These are phyloP conservation scores for Rhodotorula sp. DNA, from an alignment of 1,284 basidiomycete genomes.

Conservation along the genomic window DNA sequence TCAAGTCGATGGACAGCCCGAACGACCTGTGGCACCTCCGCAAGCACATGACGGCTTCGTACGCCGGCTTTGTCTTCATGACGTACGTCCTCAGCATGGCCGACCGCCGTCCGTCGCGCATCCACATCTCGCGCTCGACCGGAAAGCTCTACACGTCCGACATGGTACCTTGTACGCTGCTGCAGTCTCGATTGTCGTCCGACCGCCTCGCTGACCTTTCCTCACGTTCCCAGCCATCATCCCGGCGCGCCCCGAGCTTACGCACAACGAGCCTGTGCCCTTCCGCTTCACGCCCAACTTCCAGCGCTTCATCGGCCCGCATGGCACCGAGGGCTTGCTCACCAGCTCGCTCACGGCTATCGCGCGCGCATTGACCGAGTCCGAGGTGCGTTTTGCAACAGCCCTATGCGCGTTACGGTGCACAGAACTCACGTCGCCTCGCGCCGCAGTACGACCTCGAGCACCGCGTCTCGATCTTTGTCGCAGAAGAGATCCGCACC, in stretches of 20 bases:
- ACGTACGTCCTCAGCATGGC: slow-evolving; percentile 86
- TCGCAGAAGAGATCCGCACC: slow-evolving; percentile 84
- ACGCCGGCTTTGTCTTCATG: slow-evolving; percentile 87
- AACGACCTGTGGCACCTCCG: slow-evolving; percentile 94
- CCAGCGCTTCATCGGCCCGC: slow-evolving; percentile 86
- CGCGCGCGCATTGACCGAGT: slow-evolving; percentile 83
- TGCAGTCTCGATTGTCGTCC: neutral
- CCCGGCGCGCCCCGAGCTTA: slow-evolving; percentile 45
- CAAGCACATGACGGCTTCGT: slow-evolving; percentile 91
- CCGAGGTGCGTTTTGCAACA: slow-evolving; percentile 66
- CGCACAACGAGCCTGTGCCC: slow-evolving; percentile 75
- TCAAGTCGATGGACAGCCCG: slow-evolving; percentile 77
- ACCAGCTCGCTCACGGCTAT: slow-evolving; percentile 87
- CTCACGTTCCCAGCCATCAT: slow-evolving; percentile 52
- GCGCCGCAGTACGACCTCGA: slow-evolving; percentile 77
- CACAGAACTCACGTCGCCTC: slow-evolving; percentile 3
- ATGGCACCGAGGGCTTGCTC: slow-evolving; percentile 86
- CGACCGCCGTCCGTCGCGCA: slow-evolving; percentile 78
- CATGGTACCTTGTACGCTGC: slow-evolving; percentile 71
- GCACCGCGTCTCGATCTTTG: slow-evolving; percentile 83
- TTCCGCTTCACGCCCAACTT: slow-evolving; percentile 98
- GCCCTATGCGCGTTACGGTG: no score
- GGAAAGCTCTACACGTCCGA: slow-evolving; percentile 90
- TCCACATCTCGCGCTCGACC: slow-evolving; percentile 84
- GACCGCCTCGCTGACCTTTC: neutral